Evolutionary conservation across 2,329 filamentous ascomycete species (phyloP).

Genomic region (Claviceps quebecensis): DNA sequence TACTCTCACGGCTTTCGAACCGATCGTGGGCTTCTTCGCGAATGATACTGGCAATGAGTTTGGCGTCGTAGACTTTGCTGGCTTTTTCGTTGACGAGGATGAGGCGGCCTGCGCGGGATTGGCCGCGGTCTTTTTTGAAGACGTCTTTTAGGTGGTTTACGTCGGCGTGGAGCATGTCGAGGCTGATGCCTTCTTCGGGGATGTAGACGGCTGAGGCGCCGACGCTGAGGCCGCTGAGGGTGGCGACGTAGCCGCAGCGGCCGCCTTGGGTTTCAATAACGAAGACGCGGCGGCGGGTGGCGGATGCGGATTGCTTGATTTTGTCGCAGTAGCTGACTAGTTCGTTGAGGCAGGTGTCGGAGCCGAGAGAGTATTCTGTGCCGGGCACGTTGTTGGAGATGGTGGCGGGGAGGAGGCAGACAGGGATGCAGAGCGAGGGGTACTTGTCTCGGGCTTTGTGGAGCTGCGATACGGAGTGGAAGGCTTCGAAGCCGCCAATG

Average conservation of each 20-base stretch:
- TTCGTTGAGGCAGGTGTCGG: constrained; percentile 92
- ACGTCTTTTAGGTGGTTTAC: constrained; percentile 79
- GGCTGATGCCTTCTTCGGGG: constrained; percentile 85
- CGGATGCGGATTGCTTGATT: constrained; percentile 92
- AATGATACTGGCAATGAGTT: constrained; percentile 91
- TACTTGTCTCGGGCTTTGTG: constrained; percentile 66
- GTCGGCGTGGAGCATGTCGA: constrained; percentile 84
- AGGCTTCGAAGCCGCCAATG: constrained; percentile 91
- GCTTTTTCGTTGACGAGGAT: constrained; percentile 96
- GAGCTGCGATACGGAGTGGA: constrained; percentile 79
- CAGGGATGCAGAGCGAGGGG: constrained; percentile 80
- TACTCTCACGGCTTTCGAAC: constrained; percentile 84
- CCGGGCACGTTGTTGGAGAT: constrained; percentile 98
- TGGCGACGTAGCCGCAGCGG: constrained; percentile 84
- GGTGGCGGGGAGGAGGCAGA: constrained; percentile 84
- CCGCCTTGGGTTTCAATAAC: constrained; percentile 97
- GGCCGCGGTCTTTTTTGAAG: constrained; percentile 74
- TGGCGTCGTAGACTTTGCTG: constrained; percentile 77
- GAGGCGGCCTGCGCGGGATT: constrained; percentile 79
- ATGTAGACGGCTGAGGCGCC: constrained; percentile 91
- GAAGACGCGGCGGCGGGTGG: constrained; percentile 84
- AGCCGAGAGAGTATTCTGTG: constrained; percentile 92
- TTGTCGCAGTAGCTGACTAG: constrained; percentile 92
- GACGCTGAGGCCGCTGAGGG: constrained; percentile 77
- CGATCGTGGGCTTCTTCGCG: constrained; percentile 81